Base-by-base conservation (phyloP, 768 basidiomycete species). In the Termitomyces sp. region DNA sequence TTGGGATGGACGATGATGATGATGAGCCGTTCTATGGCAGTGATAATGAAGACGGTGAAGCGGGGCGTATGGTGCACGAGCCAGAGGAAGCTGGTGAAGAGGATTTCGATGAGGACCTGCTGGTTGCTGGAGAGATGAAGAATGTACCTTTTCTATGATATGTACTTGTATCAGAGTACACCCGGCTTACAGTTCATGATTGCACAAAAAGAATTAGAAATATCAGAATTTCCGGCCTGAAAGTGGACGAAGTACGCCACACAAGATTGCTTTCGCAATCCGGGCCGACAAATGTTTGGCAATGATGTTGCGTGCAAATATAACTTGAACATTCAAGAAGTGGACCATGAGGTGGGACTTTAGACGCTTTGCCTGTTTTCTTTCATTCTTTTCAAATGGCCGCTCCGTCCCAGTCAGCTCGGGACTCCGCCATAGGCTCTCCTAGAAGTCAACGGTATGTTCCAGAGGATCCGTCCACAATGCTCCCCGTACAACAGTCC, bases 71-170 rank as follows among this genome's bases (percentile, higher is more conserved):
- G 7, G 77, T 79, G 55, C 79, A 82, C 45, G 83, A 81, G 26
- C 81, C 53, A 33, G 53, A 81, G 52, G 84, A 86, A 53, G 84
- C 82, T 55, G 87, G 80, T 24, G 88, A 90, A 62, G 85, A 85
- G 57, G 84, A 82, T 14, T 86, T 91, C 59, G 88, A 92, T 62
- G 90, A 92, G 64, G 89, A 91, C 68, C 69, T 93, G 60, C 71
- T 89, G 56, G 90, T 87, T 35, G 83, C 87, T 30, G 91, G 85
- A 10, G 90, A 94, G 75, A 92, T 90, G 90, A 84, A 82, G 76
- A 86, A 83, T 63, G 86, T 87, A 53, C 86, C 82, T 28, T 89
- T 84, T 70, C 70, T 87, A 68, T 87, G 26, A 26, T 4, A 26
- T 26, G 26, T 26, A 36, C 33, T 5, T 32, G 28, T n/a, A n/a